These are phyloP conservation scores for Cucurbita pepo DNA, from an alignment of 306 rosid genomes.

Conservation along the genomic window DNA sequence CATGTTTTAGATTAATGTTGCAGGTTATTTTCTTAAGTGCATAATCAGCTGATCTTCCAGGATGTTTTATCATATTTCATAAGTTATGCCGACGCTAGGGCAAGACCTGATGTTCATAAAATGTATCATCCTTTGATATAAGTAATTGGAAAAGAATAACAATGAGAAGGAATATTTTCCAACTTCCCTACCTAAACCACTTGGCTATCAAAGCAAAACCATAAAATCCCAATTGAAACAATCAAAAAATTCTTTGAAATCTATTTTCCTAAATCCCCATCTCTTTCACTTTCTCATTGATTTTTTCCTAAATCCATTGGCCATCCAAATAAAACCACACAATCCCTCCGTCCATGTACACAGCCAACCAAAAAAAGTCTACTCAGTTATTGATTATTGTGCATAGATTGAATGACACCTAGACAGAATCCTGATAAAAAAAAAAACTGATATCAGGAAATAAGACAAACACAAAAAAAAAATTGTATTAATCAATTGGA, in stretches of 20 bases:
- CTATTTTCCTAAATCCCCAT: background rate
- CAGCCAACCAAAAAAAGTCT: background rate
- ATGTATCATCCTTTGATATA: background rate
- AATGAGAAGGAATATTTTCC: background rate
- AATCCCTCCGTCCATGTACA: background rate
- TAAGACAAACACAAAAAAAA: background rate
- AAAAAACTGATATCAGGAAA: background rate
- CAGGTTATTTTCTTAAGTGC: background rate
- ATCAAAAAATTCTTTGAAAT: background rate
- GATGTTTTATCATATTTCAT: background rate
- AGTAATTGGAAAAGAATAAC: background rate
- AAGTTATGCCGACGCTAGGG: background rate
- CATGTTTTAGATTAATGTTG: background rate
- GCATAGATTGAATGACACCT: background rate
- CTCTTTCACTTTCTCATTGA: background rate
- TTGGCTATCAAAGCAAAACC: background rate
- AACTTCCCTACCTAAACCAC: background rate
- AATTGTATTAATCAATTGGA: background rate
- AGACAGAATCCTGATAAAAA: background rate
- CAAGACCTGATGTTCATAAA: background rate
- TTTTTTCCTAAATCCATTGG: background rate
- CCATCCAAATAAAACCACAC: background rate
- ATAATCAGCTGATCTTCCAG: background rate
- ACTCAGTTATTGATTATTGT: background rate
- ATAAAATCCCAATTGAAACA: background rate